phyloP scores from a whole-genome alignment of 805 yeast genomes.

The Pichia nakasei region DNA sequence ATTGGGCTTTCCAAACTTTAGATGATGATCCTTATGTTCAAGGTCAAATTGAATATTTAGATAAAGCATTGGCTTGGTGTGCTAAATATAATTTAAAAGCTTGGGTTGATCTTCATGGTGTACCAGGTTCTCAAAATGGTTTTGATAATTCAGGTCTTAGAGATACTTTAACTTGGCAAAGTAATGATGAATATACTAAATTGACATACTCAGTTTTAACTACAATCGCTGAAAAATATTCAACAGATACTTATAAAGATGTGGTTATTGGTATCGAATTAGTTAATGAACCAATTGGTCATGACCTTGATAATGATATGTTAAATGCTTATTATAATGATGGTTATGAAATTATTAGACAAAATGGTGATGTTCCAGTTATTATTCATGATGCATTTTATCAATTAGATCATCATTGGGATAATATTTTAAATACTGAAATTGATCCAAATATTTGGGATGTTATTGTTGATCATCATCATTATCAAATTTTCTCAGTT shows the following conservation, averaged over 20 bases:
- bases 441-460: constrained; percentile 35
- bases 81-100: constrained; percentile 52
- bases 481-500: constrained; percentile 73
- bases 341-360: constrained; percentile 60
- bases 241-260: constrained; percentile 49
- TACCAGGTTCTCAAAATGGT: constrained; percentile 95
- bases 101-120: constrained; percentile 93
- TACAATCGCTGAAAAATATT: constrained; percentile 54
- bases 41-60: constrained; percentile 70
- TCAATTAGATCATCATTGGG: constrained; percentile 51
- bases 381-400: constrained; percentile 74
- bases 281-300: constrained; percentile 84
- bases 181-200: constrained; percentile 33
- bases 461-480: constrained; percentile 81
- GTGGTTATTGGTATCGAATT: constrained; percentile 78
- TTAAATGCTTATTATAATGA: constrained; percentile 51
- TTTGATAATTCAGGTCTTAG: constrained; percentile 89
- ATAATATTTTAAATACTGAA: constrained; percentile 38
- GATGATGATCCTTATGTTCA: constrained; percentile 76
- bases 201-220: constrained; percentile 49
- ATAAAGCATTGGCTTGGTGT: constrained; percentile 73
- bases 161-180: constrained; percentile 50
- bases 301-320: constrained; percentile 48
- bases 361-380: constrained; percentile 31
- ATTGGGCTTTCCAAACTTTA: constrained; percentile 74